Evolutionary conservation across 108 stramenopile species (phyloP).

Genomic region (Stephanodiscus minutulus): DNA sequence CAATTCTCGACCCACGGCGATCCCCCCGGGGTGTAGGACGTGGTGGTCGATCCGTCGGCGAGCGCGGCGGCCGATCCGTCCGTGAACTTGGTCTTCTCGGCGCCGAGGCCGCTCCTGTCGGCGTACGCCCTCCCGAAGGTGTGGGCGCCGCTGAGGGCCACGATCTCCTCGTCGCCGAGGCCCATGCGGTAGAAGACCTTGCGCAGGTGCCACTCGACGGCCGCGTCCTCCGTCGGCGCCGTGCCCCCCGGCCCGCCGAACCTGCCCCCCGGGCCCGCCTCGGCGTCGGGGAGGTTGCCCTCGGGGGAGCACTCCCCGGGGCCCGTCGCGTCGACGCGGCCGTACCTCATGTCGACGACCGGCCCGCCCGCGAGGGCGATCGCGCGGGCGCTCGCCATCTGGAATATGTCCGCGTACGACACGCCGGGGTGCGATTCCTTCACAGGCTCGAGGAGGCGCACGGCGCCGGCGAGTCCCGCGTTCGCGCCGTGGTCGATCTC

Average conservation of each 20-base stretch:
- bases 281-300: conserved; percentile 88
- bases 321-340: conserved; percentile 69
- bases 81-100: conserved; percentile 92
- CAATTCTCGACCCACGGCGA: conserved; percentile 82
- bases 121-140: conserved; percentile 89
- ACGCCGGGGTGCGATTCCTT: conserved; percentile 76
- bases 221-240: conserved; percentile 55
- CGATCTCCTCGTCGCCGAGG: conserved; percentile 92
- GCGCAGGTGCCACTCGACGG: conserved; percentile 76
- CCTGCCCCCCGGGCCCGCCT: conserved; percentile 63
- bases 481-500: conserved; percentile 94
- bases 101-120: conserved; percentile 79
- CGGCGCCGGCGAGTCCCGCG: conserved; percentile 77
- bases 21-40: conserved; percentile 87
- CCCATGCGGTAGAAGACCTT: conserved; percentile 96
- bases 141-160: conserved; percentile 92
- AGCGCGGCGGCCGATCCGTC: conserved; percentile 80
- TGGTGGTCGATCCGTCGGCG: conserved; percentile 82
- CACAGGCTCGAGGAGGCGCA: conserved; percentile 80
- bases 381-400: conserved; percentile 72
- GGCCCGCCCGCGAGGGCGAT: conserved; percentile 83
- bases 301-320: conserved; percentile 61
- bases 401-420: conserved; percentile 77
- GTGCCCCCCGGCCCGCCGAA: conserved; percentile 76
- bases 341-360: conserved; percentile 72